These are phyloP conservation scores for Rhizopogon vesiculosus DNA, from an alignment of 768 basidiomycete species.

Conservation along the genomic window DNA sequence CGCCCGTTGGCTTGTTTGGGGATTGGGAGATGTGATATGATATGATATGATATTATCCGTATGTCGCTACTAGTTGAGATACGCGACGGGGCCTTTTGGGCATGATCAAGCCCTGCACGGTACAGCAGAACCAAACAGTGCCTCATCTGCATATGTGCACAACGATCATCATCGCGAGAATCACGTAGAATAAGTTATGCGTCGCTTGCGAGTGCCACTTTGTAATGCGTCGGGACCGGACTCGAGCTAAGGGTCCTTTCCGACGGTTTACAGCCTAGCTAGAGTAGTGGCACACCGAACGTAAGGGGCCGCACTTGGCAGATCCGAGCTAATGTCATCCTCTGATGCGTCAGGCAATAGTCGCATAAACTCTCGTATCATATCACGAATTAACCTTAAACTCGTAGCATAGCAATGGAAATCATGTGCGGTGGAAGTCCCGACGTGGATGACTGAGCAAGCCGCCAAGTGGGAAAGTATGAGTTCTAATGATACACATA, in stretches of 20 bases:
- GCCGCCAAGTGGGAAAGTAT: background rate
- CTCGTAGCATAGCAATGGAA: background rate
- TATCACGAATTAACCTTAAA: background rate
- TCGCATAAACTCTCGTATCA: background rate
- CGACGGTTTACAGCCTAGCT: background rate
- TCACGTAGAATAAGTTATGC: no score
- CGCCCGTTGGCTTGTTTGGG: background rate
- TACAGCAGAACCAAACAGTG: background rate
- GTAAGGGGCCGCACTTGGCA: background rate
- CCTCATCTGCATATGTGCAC: background rate
- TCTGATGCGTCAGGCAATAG: background rate
- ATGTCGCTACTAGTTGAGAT: background rate
- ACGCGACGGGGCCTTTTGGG: background rate
- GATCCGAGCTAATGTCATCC: background rate
- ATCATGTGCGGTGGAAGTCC: background rate
- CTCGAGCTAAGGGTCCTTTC: background rate
- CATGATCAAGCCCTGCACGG: background rate
- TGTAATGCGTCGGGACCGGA: background rate
- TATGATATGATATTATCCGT: no score
- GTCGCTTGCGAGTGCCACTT: background rate
- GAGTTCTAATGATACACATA: background rate
- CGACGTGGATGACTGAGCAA: background rate
- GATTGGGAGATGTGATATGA: background rate
- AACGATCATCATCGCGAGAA: background rate
- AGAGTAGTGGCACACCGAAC: background rate